A percentile compares a stretch with the other conserved stretches of the same genome.
Evolutionary conservation across 106 monocot species (phyloP).

Genomic region (Gastrodia elata): DNA sequence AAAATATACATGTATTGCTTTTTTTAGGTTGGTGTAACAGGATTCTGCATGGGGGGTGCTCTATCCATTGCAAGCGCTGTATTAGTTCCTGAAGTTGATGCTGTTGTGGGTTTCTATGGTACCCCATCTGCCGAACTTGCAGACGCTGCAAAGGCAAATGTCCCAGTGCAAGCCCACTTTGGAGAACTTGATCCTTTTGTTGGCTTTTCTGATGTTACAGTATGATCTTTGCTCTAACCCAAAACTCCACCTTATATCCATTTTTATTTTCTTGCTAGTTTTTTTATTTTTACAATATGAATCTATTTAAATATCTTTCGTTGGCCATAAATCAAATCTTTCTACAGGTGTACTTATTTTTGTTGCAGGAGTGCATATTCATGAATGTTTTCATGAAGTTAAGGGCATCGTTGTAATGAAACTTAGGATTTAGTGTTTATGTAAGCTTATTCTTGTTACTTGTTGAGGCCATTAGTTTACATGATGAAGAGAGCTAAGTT

Average conservation of each 20-base stretch:
- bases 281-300: background rate
- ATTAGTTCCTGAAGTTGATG: constrained; percentile 86
- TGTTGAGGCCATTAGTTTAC: no score
- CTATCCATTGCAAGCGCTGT: constrained; percentile 80
- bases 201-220: constrained; percentile 82
- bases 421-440: no score
- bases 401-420: no score
- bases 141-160: constrained; percentile 62
- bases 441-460: no score
- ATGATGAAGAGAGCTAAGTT: no score
- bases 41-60: constrained; percentile 97
- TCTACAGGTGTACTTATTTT: background rate
- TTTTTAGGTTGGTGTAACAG: constrained; percentile 83
- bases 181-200: constrained; percentile 76
- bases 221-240: constrained; percentile 30
- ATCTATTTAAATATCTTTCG: background rate
- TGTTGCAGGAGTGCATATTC: background rate
- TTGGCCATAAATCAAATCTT: background rate
- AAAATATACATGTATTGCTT: background rate
- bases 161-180: constrained; percentile 91
- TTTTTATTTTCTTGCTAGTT: background rate
- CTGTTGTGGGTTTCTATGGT: constrained; percentile 88
- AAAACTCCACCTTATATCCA: background rate
- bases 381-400: background rate
- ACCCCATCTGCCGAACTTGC: constrained; percentile 71